These are phyloP conservation scores for Scleromitrula shiraiana DNA, from an alignment of 2,329 filamentous ascomycete species.

Conservation along the genomic window DNA sequence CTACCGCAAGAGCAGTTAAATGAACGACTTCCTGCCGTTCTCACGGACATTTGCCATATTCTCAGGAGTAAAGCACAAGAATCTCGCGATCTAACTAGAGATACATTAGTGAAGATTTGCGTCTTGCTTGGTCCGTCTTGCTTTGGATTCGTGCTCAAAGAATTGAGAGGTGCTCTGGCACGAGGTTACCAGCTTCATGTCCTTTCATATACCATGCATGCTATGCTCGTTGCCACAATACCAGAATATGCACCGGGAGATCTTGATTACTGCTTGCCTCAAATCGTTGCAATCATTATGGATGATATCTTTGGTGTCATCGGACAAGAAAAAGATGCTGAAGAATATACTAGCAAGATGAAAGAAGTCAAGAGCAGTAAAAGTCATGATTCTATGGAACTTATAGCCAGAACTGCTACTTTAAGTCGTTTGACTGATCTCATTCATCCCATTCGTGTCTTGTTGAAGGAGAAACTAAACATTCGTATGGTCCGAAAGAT, in stretches of 20 bases:
- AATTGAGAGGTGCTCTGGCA: slow-evolving; percentile 73
- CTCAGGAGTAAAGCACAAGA: slow-evolving; percentile 83
- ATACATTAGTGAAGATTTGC: slow-evolving; percentile 78
- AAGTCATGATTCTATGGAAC: slow-evolving; percentile 94
- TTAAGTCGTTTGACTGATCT: slow-evolving; percentile 66
- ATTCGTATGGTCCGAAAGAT: slow-evolving; percentile 80
- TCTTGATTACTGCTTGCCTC: slow-evolving; percentile 75
- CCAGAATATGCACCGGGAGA: slow-evolving; percentile 72
- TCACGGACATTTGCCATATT: slow-evolving; percentile 90
- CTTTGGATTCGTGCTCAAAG: slow-evolving; percentile 89
- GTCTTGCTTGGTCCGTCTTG: slow-evolving; percentile 72
- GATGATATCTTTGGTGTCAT: slow-evolving; percentile 92
- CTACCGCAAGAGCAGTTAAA: slow-evolving; percentile 67
- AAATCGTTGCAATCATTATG: slow-evolving; percentile 81
- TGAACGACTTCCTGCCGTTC: slow-evolving; percentile 67
- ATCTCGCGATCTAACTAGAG: slow-evolving; percentile 81
- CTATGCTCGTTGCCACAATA: slow-evolving; percentile 69
- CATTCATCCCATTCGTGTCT: slow-evolving; percentile 66
- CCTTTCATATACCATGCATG: slow-evolving; percentile 89
- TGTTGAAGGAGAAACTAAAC: slow-evolving; percentile 79
- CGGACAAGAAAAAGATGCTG: slow-evolving; percentile 93
- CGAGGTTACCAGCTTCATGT: slow-evolving; percentile 92
- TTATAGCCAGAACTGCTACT: slow-evolving; percentile 77
- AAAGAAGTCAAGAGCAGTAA: slow-evolving; percentile 98
- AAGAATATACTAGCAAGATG: slow-evolving; percentile 91